phyloP scores from a whole-genome alignment of 2,329 filamentous ascomycete species.

The Ophiostoma himal-ulmi region DNA sequence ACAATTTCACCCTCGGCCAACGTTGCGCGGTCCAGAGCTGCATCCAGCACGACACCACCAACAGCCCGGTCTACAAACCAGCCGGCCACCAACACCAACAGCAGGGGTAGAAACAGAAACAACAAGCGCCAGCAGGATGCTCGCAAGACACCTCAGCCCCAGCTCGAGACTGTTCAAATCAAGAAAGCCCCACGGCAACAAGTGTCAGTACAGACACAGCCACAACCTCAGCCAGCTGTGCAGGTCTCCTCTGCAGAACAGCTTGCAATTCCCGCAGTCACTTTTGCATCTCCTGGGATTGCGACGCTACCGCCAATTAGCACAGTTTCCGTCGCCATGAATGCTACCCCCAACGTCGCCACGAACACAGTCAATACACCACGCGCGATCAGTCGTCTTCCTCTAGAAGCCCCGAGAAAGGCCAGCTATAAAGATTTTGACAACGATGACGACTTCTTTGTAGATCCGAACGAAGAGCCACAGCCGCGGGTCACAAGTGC shows the following conservation, averaged over 20 bases:
- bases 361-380: not conserved
- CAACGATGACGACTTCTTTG: slow-evolving; percentile 22
- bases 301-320: not conserved
- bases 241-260: not conserved
- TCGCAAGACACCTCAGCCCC: slow-evolving; percentile 1
- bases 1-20: not conserved
- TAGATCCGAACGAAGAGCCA: slow-evolving; percentile 14
- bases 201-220: not conserved
- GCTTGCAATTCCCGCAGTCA: not conserved
- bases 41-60: not conserved
- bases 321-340: not conserved
- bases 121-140: slow-evolving; percentile 9
- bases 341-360: not conserved
- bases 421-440: slow-evolving; percentile 24
- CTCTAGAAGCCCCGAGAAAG: not conserved
- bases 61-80: not conserved
- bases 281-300: not conserved
- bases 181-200: not conserved
- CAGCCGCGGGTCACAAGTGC: not conserved
- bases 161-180: not conserved
- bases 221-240: not conserved
- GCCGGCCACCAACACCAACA: not conserved
- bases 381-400: not conserved
- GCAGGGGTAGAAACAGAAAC: not conserved
- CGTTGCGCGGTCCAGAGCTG: not conserved